phyloP scores from a whole-genome alignment of 495 filamentous ascomycete genomes.

The Massariosphaeria phaeospora region DNA sequence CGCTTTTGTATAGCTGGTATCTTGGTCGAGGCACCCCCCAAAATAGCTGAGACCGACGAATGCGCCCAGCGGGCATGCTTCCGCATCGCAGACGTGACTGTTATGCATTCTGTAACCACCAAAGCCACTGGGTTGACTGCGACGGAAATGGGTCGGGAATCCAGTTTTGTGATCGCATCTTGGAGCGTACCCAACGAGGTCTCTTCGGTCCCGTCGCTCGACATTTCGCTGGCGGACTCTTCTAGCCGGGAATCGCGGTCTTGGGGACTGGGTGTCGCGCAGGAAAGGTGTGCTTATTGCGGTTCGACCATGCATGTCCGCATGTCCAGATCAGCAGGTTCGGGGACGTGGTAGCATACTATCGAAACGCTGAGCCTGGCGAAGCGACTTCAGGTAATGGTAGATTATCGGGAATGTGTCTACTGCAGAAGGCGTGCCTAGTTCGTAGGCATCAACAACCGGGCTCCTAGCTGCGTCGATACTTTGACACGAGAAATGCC shows the following conservation, averaged over 20 bases:
- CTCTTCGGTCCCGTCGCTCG: constrained; percentile 2
- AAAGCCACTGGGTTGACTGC: constrained; percentile 91
- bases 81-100: constrained; percentile 95
- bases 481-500: constrained; percentile 2
- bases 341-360: no score
- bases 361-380: no score
- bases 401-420: constrained; percentile 15
- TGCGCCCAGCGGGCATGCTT: constrained; percentile 96
- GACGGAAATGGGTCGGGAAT: constrained; percentile 51
- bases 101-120: constrained; percentile 98
- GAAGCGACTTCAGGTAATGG: not conserved
- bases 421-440: constrained; percentile 10
- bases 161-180: constrained; percentile 9
- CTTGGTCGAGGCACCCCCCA: constrained; percentile 56
- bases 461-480: not conserved
- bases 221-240: constrained; percentile 13
- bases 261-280: not conserved
- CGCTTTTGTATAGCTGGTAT: constrained; percentile 31
- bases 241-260: not conserved
- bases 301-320: not conserved
- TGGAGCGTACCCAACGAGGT: constrained; percentile 3
- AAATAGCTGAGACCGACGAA: constrained; percentile 91
- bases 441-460: constrained; percentile 17
- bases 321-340: constrained; percentile 7
- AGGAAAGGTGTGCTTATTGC: constrained; percentile 1